A percentile compares a stretch with the other conserved stretches of the same genome.
Conservation (phyloP, 768 basidiomycete species). For the Chalciporus pseudorubinellus region DNA sequence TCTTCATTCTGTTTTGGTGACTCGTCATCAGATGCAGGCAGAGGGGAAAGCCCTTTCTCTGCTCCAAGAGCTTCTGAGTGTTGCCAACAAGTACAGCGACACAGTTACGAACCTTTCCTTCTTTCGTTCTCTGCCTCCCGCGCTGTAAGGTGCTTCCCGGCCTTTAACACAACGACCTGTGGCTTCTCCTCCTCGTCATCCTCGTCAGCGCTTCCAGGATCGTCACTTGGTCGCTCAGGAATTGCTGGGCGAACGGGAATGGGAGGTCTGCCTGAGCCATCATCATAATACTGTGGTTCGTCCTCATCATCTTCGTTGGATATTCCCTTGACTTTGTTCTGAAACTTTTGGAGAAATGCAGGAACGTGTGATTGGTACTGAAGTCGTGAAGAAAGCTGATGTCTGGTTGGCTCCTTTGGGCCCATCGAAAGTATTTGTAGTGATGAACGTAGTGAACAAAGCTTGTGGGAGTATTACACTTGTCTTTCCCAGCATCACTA, state of each 20-base stretch:
- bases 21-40: conserved; percentile 39
- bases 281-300: conserved; percentile 56
- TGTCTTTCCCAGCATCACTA: conserved; percentile 18
- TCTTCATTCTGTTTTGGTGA: conserved; percentile 27
- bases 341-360: conserved; percentile 62
- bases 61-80: conserved; percentile 5
- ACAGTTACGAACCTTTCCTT: conserved; percentile 55
- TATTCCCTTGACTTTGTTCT: conserved; percentile 58
- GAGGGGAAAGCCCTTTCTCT: conserved; percentile 63
- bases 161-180: conserved; percentile 83
- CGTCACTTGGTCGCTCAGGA: conserved; percentile 62
- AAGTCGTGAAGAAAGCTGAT: conserved; percentile 70
- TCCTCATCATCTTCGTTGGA: conserved; percentile 43
- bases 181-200: conserved; percentile 77
- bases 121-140: conserved; percentile 75
- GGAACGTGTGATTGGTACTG: conserved; percentile 62
- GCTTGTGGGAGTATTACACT: not conserved
- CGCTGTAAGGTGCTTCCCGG: conserved; percentile 83
- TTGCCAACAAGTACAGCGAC: not conserved
- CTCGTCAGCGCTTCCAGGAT: conserved; percentile 73
- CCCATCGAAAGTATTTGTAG: conserved; percentile 24
- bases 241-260: conserved; percentile 73
- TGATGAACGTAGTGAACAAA: not conserved
- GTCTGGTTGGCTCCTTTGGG: conserved; percentile 62
- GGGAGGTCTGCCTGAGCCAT: conserved; percentile 68